These are phyloP conservation scores for Babjeviella inositovora DNA, from an alignment of 805 yeast species.

Conservation along the genomic window DNA sequence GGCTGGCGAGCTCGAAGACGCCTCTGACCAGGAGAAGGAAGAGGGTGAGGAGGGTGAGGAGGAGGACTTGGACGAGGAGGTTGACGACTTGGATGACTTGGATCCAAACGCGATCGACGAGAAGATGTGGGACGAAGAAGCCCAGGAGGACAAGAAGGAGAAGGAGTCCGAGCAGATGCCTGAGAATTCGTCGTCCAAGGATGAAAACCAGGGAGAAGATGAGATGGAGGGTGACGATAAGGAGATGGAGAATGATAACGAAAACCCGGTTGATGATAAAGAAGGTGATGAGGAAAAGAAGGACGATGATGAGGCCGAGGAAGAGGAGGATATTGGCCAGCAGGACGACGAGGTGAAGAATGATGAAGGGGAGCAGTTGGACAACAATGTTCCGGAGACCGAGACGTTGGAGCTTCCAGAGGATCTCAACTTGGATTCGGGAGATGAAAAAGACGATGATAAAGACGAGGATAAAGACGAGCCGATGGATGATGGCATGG, in stretches of 20 bases:
- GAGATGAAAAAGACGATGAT: conserved; percentile 31
- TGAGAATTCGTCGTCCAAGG: conserved; percentile 31
- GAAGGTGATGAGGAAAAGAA: conserved; percentile 10
- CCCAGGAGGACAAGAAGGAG: conserved; percentile 59
- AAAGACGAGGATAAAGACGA: conserved; percentile 6
- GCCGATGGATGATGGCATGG: conserved; percentile 9
- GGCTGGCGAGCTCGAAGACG: conserved; percentile 85
- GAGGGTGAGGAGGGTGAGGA: conserved; percentile 38
- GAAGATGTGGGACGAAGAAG: conserved; percentile 96
- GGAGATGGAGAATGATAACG: conserved; percentile 18
- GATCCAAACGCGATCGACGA: conserved; percentile 95
- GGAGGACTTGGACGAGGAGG: conserved; percentile 74
- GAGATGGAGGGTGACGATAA: conserved; percentile 26
- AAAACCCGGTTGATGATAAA: conserved; percentile 9
- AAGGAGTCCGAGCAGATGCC: conserved; percentile 67
- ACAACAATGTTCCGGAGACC: conserved; percentile 61
- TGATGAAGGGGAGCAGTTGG: conserved; percentile 54
- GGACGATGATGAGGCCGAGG: conserved; percentile 14
- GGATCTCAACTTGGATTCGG: conserved; percentile 80
- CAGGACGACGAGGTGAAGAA: conserved; percentile 67
- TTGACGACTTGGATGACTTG: conserved; percentile 75
- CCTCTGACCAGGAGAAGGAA: conserved; percentile 47
- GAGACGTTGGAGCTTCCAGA: conserved; percentile 88
- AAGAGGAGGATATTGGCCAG: conserved; percentile 65
- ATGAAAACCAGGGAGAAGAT: conserved; percentile 28